Evolutionary conservation across 2,329 filamentous ascomycete species (phyloP), one percentile per base, ranked within the genome.

Genomic region (Penicillium sp.): DNA sequence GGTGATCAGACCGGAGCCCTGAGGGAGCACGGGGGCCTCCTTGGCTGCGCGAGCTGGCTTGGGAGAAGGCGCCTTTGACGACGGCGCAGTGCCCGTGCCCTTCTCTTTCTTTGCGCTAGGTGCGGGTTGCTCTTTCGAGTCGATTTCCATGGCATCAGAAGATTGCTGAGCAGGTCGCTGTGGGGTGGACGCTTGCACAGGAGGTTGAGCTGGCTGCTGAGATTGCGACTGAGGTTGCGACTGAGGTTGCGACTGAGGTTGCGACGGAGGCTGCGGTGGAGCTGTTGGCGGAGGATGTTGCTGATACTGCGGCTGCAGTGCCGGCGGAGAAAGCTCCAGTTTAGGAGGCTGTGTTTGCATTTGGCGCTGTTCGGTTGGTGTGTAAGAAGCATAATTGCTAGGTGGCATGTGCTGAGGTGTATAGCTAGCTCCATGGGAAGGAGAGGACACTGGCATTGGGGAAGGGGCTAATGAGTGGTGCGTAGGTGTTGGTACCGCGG

Each of bases 1-100:
- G 31, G 82, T 83, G 11, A 87, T 75, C 10, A 88, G 72, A 9
- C 86, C 86, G 46, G 82, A 86, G 16, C 85, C 85, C 38, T 80
- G 75, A 5, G 83, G 81, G 35, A 85, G 71, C 3, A 82, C 79
- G 20, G 81, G 79, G 6, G 68, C 54, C 50, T 85, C 81, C 57
- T 84, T 84, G n/a, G 67, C 60, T 33, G 75, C 69, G 39, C 79
- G 78, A 16, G 69, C 63, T 14, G 80, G 76, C 57, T 85, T 85
- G n/a, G 78, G 77, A n/a, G 78, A 81, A 9, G 76, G 70, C 1
- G 79, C 71, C 52, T 79, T 76, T 4, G 81, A 80, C 22, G 79
- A 77, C 2, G 77, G 74, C 6, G 77, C 76, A 28, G 78, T 80
- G 5, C 71, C 66, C 5, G 65, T 52, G 11, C 73, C 73, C 46